A percentile compares a stretch with the other conserved stretches of the same genome.
These are phyloP conservation scores for Mycosarcoma maydis DNA, from an alignment of 1,284 basidiomycete species.

Conservation along the genomic window DNA sequence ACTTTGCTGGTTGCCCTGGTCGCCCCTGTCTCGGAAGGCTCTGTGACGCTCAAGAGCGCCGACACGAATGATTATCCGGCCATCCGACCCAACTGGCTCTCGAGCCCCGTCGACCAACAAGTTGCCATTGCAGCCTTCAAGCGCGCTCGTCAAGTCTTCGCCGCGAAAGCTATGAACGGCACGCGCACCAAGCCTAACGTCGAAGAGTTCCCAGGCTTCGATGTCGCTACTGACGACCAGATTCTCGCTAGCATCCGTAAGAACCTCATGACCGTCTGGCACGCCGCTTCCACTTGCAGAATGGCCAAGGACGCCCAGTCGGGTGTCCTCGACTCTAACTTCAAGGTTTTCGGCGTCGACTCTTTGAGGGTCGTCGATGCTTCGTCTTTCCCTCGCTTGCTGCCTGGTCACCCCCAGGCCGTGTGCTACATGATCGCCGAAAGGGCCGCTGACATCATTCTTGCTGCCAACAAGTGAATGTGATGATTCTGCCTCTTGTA, in stretches of 20 bases:
- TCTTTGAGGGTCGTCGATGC: conserved; percentile 71
- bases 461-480: conserved; percentile 23
- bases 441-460: conserved; percentile 34
- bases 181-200: conserved; percentile 59
- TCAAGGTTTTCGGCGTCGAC: conserved; percentile 70
- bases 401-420: conserved; percentile 53
- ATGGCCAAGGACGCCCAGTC: conserved; percentile 65
- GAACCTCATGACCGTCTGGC: conserved; percentile 68
- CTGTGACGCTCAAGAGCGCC: conserved; percentile 66
- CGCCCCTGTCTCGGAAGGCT: conserved; percentile 64
- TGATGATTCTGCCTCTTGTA: no score
- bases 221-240: conserved; percentile 67
- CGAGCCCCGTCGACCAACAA: conserved; percentile 62
- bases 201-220: conserved; percentile 65
- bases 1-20: conserved; percentile 50
- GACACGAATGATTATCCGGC: conserved; percentile 68
- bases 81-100: conserved; percentile 68
- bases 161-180: conserved; percentile 64
- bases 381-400: conserved; percentile 68
- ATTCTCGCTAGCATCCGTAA: conserved; percentile 68
- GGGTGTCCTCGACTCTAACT: conserved; percentile 70
- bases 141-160: conserved; percentile 55
- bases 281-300: conserved; percentile 65
- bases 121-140: conserved; percentile 53
- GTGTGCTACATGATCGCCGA: conserved; percentile 56